These are phyloP conservation scores for Zygoascus ofunaensis DNA, from an alignment of 805 yeast species.

Conservation along the genomic window DNA sequence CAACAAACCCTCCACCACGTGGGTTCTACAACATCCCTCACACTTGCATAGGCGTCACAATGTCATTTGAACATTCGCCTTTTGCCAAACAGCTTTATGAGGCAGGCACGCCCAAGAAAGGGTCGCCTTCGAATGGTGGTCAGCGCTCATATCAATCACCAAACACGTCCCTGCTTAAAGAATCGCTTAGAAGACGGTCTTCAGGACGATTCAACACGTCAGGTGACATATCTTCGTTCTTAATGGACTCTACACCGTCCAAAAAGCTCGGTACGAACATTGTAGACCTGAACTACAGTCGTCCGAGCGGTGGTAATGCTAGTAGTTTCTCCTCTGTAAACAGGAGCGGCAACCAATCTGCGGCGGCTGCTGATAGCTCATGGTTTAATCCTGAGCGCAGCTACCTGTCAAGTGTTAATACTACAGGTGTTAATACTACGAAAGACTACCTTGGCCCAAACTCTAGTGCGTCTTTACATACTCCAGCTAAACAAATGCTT, in stretches of 20 bases:
- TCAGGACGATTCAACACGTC: not conserved
- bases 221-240: not conserved
- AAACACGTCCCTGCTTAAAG: not conserved
- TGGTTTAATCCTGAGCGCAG: not conserved
- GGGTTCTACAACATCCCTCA: too few relatives aligned
- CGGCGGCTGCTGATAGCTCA: not conserved
- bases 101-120: slow-evolving; percentile 14
- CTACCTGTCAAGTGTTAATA: too few relatives aligned
- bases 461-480: not conserved
- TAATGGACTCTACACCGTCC: not conserved
- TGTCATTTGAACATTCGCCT: slow-evolving; percentile 16
- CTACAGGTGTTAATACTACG: not conserved
- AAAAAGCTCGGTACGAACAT: not conserved
- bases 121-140: not conserved
- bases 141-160: not conserved
- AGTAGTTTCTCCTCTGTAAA: too few relatives aligned
- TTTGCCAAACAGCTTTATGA: slow-evolving; percentile 15
- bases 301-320: not conserved
- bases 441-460: too few relatives aligned
- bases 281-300: not conserved
- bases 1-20: too few relatives aligned
- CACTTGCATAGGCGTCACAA: too few relatives aligned
- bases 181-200: slow-evolving; percentile 1
- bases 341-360: not conserved
- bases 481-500: slow-evolving; percentile 1